Evolutionary conservation across 495 filamentous ascomycete genomes (phyloP).

Genomic region (Chaetomium tenue): DNA sequence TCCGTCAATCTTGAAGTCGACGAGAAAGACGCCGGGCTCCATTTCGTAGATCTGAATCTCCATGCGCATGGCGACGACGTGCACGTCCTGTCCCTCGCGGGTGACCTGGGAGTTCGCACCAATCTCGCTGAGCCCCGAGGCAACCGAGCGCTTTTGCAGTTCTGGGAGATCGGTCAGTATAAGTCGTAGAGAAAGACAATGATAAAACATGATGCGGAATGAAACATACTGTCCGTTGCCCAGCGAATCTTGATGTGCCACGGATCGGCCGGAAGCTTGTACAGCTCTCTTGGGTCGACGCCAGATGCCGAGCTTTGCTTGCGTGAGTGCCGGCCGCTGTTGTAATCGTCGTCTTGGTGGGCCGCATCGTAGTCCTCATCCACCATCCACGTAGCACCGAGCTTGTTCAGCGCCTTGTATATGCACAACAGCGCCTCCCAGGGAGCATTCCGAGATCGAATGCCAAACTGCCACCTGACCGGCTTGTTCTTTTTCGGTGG

Average conservation of each 20-base stretch:
- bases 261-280: conserved; percentile 83
- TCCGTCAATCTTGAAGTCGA: conserved; percentile 98
- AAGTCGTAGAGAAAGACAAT: neutral
- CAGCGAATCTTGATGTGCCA: conserved; percentile 95
- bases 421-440: conserved; percentile 91
- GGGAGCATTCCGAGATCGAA: conserved; percentile 87
- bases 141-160: conserved; percentile 40
- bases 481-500: conserved; percentile 63
- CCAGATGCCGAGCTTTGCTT: conserved; percentile 21
- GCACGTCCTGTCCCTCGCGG: conserved; percentile 43
- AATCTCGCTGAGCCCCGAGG: conserved; percentile 36
- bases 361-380: conserved; percentile 54
- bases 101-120: conserved; percentile 37
- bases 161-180: conserved; percentile 24
- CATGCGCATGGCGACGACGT: conserved; percentile 77
- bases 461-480: conserved; percentile 96
- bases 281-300: conserved; percentile 46
- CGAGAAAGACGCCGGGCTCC: conserved; percentile 88
- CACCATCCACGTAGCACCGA: conserved; percentile 80
- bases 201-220: neutral
- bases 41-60: conserved; percentile 97
- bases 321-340: conserved; percentile 23
- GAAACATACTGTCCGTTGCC: conserved; percentile 67
- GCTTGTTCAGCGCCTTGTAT: conserved; percentile 81
- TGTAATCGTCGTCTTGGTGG: conserved; percentile 34